Evolutionary conservation across 768 basidiomycete genomes (phyloP).

Genomic region (Porphyrellus cyaneotinctus): DNA sequence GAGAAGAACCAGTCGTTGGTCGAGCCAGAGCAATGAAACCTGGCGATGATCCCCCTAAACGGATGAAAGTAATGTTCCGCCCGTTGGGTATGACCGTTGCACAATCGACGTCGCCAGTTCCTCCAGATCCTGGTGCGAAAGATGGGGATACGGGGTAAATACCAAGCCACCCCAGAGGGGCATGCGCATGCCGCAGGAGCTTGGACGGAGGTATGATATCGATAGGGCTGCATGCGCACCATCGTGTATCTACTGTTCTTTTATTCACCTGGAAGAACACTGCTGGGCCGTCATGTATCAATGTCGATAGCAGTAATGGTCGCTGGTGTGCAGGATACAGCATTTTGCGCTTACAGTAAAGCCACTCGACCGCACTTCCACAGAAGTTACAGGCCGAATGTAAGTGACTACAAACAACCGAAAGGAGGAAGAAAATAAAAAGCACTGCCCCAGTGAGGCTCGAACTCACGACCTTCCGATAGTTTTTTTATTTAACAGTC

Average conservation of each 20-base stretch:
- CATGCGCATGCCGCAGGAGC: neutral
- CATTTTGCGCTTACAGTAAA: neutral
- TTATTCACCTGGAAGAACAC: slow-evolving; percentile 1
- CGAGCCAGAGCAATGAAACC: slow-evolving; percentile 27
- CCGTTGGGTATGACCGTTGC: slow-evolving; percentile 25
- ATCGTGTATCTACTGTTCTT: slow-evolving; percentile 9
- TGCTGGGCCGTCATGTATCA: slow-evolving; percentile 5
- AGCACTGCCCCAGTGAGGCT: slow-evolving; percentile 47
- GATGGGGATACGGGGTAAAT: slow-evolving; percentile 70
- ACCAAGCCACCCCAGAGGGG: neutral
- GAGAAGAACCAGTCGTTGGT: slow-evolving; percentile 22
- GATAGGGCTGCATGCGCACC: slow-evolving; percentile 2
- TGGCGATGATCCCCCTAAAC: slow-evolving; percentile 51
- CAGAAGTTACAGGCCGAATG: too few relatives aligned
- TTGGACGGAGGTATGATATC: slow-evolving; percentile 25
- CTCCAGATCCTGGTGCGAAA: slow-evolving; percentile 65
- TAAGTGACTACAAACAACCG: too few relatives aligned
- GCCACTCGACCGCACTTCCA: too few relatives aligned
- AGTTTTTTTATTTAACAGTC: slow-evolving; percentile 36
- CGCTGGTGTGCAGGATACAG: neutral
- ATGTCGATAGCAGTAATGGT: slow-evolving; percentile 2
- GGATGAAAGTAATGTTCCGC: slow-evolving; percentile 72
- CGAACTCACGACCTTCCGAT: slow-evolving; percentile 54
- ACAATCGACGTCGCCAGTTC: slow-evolving; percentile 37
- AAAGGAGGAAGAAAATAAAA: slow-evolving; percentile 8